Conservation (phyloP, 148 eudicot genomes). For the Arctostaphylos glauca region DNA sequence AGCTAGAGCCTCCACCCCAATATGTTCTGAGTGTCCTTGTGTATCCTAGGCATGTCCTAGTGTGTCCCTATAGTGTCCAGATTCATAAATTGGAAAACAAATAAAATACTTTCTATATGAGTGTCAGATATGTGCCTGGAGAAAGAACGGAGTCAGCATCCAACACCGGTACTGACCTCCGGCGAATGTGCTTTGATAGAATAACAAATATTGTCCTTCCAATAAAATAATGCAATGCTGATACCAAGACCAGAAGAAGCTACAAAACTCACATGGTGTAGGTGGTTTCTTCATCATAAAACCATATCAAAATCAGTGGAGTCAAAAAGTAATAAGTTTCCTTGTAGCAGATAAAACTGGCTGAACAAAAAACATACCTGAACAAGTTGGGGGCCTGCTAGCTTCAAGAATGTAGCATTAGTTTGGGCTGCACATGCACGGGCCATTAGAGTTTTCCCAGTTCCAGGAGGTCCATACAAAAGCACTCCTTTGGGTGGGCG, state of each 20-base stretch:
- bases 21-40: too few species aligned
- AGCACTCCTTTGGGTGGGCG: slow-evolving; percentile 98
- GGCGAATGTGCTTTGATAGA: neutral
- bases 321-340: neutral
- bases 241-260: neutral
- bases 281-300: neutral
- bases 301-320: neutral
- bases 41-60: too few species aligned
- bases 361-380: slow-evolving; percentile 47
- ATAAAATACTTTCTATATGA: neutral
- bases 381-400: slow-evolving; percentile 98
- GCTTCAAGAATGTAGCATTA: slow-evolving; percentile 92
- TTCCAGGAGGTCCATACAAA: slow-evolving; percentile 96
- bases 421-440: slow-evolving; percentile 99
- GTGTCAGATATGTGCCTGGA: neutral
- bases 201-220: neutral
- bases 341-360: neutral
- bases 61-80: neutral
- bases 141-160: neutral
- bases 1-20: neutral
- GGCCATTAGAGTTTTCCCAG: slow-evolving; percentile 97
- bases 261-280: slow-evolving; percentile 1
- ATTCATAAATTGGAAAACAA: neutral
- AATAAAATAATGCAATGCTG: neutral
- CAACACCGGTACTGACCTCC: neutral